Conservation (phyloP, 1,284 basidiomycete species). For the Irpex rosettiformis region DNA sequence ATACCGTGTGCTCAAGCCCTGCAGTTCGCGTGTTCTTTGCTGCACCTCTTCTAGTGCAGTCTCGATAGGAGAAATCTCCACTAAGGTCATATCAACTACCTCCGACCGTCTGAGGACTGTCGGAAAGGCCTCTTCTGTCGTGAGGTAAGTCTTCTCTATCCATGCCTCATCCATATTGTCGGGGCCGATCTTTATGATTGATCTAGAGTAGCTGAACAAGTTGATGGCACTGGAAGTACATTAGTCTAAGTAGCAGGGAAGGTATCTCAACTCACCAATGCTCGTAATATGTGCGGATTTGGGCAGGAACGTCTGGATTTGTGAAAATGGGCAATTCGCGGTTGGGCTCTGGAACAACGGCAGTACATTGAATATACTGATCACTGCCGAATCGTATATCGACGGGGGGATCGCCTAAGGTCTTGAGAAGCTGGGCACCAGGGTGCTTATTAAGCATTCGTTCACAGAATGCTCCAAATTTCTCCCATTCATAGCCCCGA, state of each 20-base stretch:
- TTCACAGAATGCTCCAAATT: conserved; percentile 86
- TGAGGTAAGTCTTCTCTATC: conserved; percentile 86
- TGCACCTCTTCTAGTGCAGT: conserved; percentile 82
- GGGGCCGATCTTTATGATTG: conserved; percentile 56
- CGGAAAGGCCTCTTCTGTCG: conserved; percentile 88
- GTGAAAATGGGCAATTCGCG: conserved; percentile 77
- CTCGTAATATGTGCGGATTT: conserved; percentile 85
- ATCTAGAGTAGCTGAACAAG: conserved; percentile 76
- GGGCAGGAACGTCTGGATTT: conserved; percentile 79
- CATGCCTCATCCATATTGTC: conserved; percentile 76
- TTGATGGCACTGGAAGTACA: conserved; percentile 62
- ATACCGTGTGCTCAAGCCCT: conserved; percentile 69
- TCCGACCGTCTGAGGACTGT: conserved; percentile 91
- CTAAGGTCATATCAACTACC: conserved; percentile 70
- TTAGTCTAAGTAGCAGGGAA: conserved; percentile 6
- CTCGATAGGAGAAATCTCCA: conserved; percentile 86
- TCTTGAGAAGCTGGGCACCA: conserved; percentile 78
- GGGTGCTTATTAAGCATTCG: conserved; percentile 92
- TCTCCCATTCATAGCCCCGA: conserved; percentile 91
- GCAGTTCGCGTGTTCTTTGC: conserved; percentile 73
- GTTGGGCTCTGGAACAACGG: conserved; percentile 85
- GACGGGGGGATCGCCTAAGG: conserved; percentile 73
- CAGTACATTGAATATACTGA: conserved; percentile 86
- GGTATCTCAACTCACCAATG: conserved; percentile 55
- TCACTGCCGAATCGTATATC: conserved; percentile 79